Conservation (phyloP, 2,329 filamentous ascomycete species). For the Xylaria hypoxylon region DNA sequence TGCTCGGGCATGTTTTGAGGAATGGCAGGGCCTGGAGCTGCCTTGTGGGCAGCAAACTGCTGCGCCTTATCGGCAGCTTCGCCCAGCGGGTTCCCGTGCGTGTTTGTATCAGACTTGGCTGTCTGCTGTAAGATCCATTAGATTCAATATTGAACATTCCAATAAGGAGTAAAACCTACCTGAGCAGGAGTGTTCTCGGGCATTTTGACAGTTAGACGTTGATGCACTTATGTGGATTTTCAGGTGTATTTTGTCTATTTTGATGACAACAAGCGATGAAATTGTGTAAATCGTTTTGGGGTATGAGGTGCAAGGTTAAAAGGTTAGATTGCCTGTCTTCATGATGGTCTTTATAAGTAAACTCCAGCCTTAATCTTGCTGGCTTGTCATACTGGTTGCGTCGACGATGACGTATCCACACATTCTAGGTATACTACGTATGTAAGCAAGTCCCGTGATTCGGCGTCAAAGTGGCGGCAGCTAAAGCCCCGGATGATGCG, state of each 20-base stretch:
- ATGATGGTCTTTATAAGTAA: constrained; percentile 23
- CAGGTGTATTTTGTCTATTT: constrained; percentile 18
- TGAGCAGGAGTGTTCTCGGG: constrained; percentile 44
- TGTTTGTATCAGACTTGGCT: constrained; percentile 51
- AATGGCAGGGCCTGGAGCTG: constrained; percentile 69
- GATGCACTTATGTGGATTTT: constrained; percentile 14
- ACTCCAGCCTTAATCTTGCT: constrained; percentile 11
- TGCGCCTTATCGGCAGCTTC: constrained; percentile 52
- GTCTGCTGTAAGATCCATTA: constrained; percentile 39
- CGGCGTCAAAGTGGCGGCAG: constrained; percentile 46
- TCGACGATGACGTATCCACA: constrained; percentile 49
- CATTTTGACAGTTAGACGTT: constrained; percentile 42
- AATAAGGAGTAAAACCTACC: constrained; percentile 37
- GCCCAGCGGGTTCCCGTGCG: constrained; percentile 54
- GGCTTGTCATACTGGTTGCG: constrained; percentile 41
- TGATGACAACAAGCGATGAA: constrained; percentile 1
- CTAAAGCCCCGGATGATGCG: constrained; percentile 45
- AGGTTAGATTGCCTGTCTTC: background rate
- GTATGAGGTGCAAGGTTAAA: background rate
- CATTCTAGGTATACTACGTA: background rate
- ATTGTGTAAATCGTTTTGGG: background rate
- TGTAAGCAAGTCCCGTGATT: constrained; percentile 46
- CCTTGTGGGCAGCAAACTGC: constrained; percentile 62
- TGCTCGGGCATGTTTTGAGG: constrained; percentile 65
- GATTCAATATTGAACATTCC: constrained; percentile 2